Evolutionary conservation across 805 yeast genomes (phyloP).

Genomic region (Candida ovalis): DNA sequence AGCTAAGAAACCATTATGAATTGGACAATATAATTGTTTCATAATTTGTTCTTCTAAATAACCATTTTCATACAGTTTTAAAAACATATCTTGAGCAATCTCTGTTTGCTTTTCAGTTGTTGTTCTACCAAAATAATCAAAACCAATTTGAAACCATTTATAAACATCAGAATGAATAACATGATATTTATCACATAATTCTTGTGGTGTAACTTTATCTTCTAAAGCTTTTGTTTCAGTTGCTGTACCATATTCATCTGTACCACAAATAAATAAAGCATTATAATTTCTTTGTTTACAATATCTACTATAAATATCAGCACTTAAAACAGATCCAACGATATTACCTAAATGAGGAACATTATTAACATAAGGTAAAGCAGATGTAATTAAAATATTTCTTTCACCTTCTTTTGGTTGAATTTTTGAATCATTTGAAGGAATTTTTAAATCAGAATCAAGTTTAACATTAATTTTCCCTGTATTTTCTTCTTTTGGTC

Average conservation of each 20-base stretch:
- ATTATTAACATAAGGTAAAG: constrained; percentile 95
- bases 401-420: constrained; percentile 69
- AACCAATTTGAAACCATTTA: constrained; percentile 95
- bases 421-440: constrained; percentile 34
- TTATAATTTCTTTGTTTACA: constrained; percentile 86
- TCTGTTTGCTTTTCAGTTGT: constrained; percentile 89
- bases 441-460: constrained; percentile 14
- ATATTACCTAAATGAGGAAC: constrained; percentile 98
- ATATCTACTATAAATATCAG: constrained; percentile 91
- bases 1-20: constrained; percentile 87
- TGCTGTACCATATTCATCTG: constrained; percentile 99
- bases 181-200: constrained; percentile 89
- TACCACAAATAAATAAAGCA: constrained; percentile 87
- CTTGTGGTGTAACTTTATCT: constrained; percentile 83
- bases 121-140: constrained; percentile 95
- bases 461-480: constrained; percentile 26
- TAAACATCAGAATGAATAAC: constrained; percentile 83
- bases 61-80: constrained; percentile 70
- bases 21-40: constrained; percentile 88
- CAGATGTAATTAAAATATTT: constrained; percentile 89
- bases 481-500: constrained; percentile 40
- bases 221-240: constrained; percentile 98
- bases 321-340: constrained; percentile 89
- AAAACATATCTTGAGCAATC: constrained; percentile 91
- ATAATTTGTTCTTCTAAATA: constrained; percentile 81